Evolutionary conservation across 2,329 filamentous ascomycete genomes (phyloP).

Genomic region (Macrophomina tecta): DNA sequence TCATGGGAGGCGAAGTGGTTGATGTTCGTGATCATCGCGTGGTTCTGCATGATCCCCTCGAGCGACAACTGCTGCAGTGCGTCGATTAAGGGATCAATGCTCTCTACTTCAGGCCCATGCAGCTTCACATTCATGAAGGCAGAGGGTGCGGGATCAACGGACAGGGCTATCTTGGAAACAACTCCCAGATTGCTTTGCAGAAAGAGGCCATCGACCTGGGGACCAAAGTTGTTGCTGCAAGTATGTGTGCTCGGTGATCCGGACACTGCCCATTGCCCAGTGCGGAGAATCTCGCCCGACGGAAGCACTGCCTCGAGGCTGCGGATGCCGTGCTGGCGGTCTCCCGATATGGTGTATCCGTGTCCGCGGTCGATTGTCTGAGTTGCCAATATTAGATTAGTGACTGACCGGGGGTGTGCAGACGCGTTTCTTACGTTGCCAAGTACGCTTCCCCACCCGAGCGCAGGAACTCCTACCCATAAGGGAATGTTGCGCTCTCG

Average conservation of each 20-base stretch:
- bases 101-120: not conserved
- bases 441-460: slow-evolving; percentile 42
- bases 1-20: too few relatives aligned
- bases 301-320: slow-evolving; percentile 53
- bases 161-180: slow-evolving; percentile 49
- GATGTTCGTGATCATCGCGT: not conserved
- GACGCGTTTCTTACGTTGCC: slow-evolving; percentile 36
- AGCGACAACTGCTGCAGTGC: not conserved
- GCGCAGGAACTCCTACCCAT: slow-evolving; percentile 50
- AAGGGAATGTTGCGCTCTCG: slow-evolving; percentile 35
- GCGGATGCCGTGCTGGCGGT: slow-evolving; percentile 54
- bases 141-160: not conserved
- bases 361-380: slow-evolving; percentile 34
- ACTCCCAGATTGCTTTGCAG: slow-evolving; percentile 60
- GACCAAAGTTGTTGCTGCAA: slow-evolving; percentile 36
- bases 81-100: not conserved
- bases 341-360: slow-evolving; percentile 47
- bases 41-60: not conserved
- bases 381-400: too few relatives aligned
- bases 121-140: not conserved
- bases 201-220: slow-evolving; percentile 54
- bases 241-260: not conserved
- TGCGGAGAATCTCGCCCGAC: slow-evolving; percentile 39
- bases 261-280: not conserved
- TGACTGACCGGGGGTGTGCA: not conserved